These are phyloP conservation scores for Penicillium robsamsonii DNA, from an alignment of 495 filamentous ascomycete species.

Conservation along the genomic window DNA sequence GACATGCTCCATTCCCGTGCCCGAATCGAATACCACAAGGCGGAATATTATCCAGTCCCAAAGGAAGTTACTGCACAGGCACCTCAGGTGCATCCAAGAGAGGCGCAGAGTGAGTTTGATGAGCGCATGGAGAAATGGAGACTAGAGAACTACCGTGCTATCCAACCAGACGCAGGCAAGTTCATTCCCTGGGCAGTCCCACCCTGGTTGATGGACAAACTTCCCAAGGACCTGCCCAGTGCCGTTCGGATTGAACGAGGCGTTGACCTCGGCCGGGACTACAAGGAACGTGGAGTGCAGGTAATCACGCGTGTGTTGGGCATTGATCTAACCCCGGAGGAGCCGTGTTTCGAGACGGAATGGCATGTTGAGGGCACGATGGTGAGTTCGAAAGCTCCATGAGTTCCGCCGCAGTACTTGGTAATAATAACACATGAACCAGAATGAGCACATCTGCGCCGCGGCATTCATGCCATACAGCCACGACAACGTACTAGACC, in stretches of 20 bases:
- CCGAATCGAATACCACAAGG: constrained; percentile 33
- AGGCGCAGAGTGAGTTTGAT: constrained; percentile 28
- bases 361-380: constrained; percentile 44
- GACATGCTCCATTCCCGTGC: constrained; percentile 32
- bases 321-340: constrained; percentile 35
- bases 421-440: not conserved
- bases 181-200: constrained; percentile 38
- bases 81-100: constrained; percentile 21
- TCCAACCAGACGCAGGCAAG: constrained; percentile 33
- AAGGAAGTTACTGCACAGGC: constrained; percentile 17
- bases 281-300: constrained; percentile 41
- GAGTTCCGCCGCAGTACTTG: not conserved
- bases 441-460: constrained; percentile 46
- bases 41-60: constrained; percentile 30
- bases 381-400: constrained; percentile 17
- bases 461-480: constrained; percentile 27
- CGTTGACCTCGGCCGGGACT: constrained; percentile 37
- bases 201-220: constrained; percentile 24
- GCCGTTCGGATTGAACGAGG: constrained; percentile 24
- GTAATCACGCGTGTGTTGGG: constrained; percentile 37
- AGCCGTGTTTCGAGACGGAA: constrained; percentile 31
- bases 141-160: constrained; percentile 19
- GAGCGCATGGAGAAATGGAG: constrained; percentile 28
- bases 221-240: constrained; percentile 24
- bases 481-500: constrained; percentile 25